Conservation (phyloP, 495 filamentous ascomycete species). For the Podospora pseudocomata region DNA sequence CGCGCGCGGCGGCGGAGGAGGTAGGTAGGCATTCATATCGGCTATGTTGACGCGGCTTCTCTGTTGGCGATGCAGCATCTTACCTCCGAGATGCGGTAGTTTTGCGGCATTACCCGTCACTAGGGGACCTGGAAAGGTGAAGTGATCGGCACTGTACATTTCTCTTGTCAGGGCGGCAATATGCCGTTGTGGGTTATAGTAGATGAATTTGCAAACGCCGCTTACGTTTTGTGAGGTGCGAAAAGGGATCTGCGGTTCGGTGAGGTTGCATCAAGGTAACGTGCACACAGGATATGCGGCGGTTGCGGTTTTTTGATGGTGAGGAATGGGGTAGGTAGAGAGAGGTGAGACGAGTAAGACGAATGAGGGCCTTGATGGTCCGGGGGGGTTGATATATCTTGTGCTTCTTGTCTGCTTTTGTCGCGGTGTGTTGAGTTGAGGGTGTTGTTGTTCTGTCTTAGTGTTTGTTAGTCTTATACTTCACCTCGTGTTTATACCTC, state of each 20-base stretch:
- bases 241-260: background rate
- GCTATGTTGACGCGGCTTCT: no score
- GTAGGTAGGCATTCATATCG: no score
- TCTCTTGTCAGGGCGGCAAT: no score
- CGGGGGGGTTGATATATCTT: background rate
- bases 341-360: background rate
- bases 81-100: no score
- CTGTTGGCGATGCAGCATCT: no score
- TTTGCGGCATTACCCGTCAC: no score
- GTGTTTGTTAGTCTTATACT: background rate
- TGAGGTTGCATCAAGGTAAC: background rate
- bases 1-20: no score
- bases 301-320: background rate
- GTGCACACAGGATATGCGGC: background rate
- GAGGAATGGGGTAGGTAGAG: background rate
- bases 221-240: background rate
- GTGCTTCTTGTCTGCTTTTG: background rate
- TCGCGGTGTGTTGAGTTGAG: background rate
- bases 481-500: background rate
- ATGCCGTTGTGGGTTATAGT: no score
- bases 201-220: no score
- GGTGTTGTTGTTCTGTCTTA: background rate
- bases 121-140: no score
- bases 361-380: no score
- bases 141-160: no score